Percentiles rank a stretch among this genome's conserved stretches.
Conservation (phyloP, 768 basidiomycete genomes). For the Megacollybia marginata region DNA sequence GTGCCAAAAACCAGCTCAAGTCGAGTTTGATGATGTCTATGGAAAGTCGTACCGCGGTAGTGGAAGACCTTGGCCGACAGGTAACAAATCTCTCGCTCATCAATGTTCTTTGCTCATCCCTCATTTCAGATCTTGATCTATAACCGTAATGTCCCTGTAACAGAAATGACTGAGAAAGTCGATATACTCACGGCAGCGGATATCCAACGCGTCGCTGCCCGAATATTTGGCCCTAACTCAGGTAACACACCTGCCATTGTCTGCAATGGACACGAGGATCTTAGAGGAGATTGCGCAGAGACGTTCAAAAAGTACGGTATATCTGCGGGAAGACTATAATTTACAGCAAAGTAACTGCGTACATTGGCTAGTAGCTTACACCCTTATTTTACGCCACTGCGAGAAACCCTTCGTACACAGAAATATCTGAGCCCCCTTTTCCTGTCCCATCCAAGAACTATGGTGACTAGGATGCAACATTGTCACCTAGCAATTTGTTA, state of each 20-base stretch:
- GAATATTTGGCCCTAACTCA: conserved; percentile 62
- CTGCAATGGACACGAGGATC: conserved; percentile 75
- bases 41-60: conserved; percentile 78
- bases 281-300: conserved; percentile 51
- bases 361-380: neutral
- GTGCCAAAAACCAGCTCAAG: conserved; percentile 95
- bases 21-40: conserved; percentile 91
- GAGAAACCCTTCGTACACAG: conserved; percentile 61
- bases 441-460: conserved; percentile 64
- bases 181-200: conserved; percentile 67
- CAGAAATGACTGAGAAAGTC: conserved; percentile 86
- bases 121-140: conserved; percentile 68
- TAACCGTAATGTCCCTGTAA: conserved; percentile 74
- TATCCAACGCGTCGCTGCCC: conserved; percentile 67
- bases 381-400: conserved; percentile 41
- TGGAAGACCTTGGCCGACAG: conserved; percentile 90
- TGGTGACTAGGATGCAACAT: conserved; percentile 65
- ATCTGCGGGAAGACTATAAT: conserved; percentile 12
- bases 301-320: conserved; percentile 69
- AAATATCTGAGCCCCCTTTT: conserved; percentile 59
- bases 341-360: neutral
- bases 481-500: conserved; percentile 33
- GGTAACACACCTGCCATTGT: conserved; percentile 71
- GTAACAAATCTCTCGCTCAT: conserved; percentile 23
- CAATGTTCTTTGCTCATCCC: neutral